Conservation (phyloP, 176 grass and related monocot genomes). For the Pontederia paniculata region DNA sequence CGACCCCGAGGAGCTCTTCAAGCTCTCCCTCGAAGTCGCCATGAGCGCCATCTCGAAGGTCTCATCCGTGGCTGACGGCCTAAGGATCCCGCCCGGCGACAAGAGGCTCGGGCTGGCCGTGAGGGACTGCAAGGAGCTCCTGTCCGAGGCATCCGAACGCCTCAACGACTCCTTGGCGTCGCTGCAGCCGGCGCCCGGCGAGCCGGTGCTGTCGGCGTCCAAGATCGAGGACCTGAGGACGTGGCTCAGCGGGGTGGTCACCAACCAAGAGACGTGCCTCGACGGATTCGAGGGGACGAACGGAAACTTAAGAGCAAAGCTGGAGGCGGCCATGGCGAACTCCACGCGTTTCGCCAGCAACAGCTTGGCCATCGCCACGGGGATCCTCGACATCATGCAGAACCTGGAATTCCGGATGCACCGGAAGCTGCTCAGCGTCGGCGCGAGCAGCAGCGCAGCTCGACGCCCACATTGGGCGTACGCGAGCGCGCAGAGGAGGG, state of each 20-base stretch:
- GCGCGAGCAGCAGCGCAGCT: neutral
- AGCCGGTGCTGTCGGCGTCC: neutral
- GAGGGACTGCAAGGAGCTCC: conserved; percentile 21
- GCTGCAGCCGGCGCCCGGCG: conserved; percentile 1
- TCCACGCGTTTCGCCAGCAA: conserved; percentile 65
- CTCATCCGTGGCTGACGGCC: conserved; percentile 1
- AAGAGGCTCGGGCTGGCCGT: conserved; percentile 24
- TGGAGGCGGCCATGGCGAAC: conserved; percentile 38
- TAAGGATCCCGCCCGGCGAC: conserved; percentile 8
- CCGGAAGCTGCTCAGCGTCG: conserved; percentile 17
- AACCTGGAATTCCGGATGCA: neutral
- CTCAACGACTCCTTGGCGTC: conserved; percentile 21
- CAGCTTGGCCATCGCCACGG: conserved; percentile 57
- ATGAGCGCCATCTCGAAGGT: conserved; percentile 16
- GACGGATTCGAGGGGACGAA: conserved; percentile 66
- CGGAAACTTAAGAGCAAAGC: conserved; percentile 56
- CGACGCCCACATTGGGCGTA: conserved; percentile 39
- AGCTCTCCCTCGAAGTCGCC: conserved; percentile 6
- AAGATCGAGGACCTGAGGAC: conserved; percentile 28
- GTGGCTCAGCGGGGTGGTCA: conserved; percentile 71
- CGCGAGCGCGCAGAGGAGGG: conserved; percentile 30
- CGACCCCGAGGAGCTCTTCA: conserved; percentile 26
- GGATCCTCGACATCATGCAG: conserved; percentile 16
- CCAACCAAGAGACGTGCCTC: conserved; percentile 77
- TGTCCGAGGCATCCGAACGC: conserved; percentile 12